Evolutionary conservation across 2,329 filamentous ascomycete species (phyloP), one percentile per base, ranked within the genome.

Genomic region (Fusarium marasasianum): DNA sequence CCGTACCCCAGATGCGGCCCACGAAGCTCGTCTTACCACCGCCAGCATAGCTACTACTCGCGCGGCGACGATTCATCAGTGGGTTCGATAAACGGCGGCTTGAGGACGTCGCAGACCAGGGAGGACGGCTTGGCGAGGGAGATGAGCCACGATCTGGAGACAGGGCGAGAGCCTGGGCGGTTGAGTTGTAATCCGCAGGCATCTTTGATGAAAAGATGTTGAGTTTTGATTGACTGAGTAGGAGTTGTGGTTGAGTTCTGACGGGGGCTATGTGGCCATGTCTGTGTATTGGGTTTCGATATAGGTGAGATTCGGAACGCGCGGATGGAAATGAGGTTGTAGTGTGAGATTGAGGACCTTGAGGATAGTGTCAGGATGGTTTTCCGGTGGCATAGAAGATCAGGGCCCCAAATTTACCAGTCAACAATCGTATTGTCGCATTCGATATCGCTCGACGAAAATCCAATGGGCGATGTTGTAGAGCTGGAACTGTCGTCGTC

Each of bases 161-260:
- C 60, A 88, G 79, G 67, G 86, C 83, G 43, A 88, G 85, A 51
- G 84, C 86, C 76, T 84, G 86, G 63, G 86, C 87, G 68, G 87
- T 82, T 66, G 86, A 86, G 51, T 81, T 79, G 80, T 87, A 87
- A 81, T 89, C 85, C 76, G 84, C 84, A 40, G 87, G 86, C 87
- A 89, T 89, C 40, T 65, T 81, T 64, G 53, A 17, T n/a, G 20
- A 33, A 33, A 38, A 20, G 22, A 63, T n/a, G 45, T 26, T 17
- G 33, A 38, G 31, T 22, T 50, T 55, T n/a, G 31, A 37, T 43
- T 53, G 54, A 17, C 51, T 40, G 54, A 41, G 54, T 35, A 37
- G 53, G 62, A 41, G 54, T 50, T 54, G 48, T 20, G 33, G 40
- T 44, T 57, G 51, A 29, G 24, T 29, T 53, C 24, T 47, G 44